A percentile compares a stretch with the other conserved stretches of the same genome.
Evolutionary conservation across 495 filamentous ascomycete genomes (phyloP).

Genomic region (Xylaria cubensis): DNA sequence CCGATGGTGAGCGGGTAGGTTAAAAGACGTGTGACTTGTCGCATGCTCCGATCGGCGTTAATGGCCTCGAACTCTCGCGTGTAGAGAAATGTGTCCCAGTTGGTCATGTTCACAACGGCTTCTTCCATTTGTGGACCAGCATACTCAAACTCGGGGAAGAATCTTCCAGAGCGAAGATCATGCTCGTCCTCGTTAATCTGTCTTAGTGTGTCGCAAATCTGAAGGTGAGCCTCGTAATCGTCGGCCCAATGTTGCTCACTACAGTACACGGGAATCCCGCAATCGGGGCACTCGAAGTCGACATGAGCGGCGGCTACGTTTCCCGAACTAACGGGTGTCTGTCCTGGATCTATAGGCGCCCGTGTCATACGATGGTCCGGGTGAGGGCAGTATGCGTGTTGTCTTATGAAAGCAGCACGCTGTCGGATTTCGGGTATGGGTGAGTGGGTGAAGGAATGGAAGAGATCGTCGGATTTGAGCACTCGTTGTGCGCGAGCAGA

Average conservation of each 20-base stretch:
- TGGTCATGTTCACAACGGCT: conserved; percentile 93
- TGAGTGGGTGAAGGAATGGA: conserved; percentile 88
- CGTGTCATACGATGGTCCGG: conserved; percentile 77
- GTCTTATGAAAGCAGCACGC: conserved; percentile 86
- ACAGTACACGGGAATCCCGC: conserved; percentile 92
- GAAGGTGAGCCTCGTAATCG: conserved; percentile 89
- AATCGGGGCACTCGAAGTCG: conserved; percentile 94
- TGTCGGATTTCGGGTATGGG: conserved; percentile 82
- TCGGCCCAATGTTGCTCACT: conserved; percentile 92
- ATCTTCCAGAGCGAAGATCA: conserved; percentile 85
- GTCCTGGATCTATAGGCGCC: conserved; percentile 67
- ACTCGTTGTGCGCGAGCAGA: conserved; percentile 50
- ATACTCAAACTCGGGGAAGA: conserved; percentile 94
- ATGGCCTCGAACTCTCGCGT: conserved; percentile 87
- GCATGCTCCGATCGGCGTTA: conserved; percentile 82
- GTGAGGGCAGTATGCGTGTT: conserved; percentile 91
- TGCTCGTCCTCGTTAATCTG: conserved; percentile 99
- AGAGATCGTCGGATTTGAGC: conserved; percentile 81
- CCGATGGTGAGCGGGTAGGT: conserved; percentile 93
- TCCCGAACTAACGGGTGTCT: conserved; percentile 49
- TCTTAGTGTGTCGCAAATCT: conserved; percentile 88
- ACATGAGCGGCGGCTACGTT: conserved; percentile 74
- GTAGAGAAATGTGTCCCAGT: conserved; percentile 97
- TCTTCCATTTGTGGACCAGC: conserved; percentile 89
- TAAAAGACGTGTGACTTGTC: conserved; percentile 88